Percentiles rank a stretch among this genome's conserved stretches.
Evolutionary conservation across 306 rosid genomes (phyloP).

Genomic region (Astragalus glycyphyllos): DNA sequence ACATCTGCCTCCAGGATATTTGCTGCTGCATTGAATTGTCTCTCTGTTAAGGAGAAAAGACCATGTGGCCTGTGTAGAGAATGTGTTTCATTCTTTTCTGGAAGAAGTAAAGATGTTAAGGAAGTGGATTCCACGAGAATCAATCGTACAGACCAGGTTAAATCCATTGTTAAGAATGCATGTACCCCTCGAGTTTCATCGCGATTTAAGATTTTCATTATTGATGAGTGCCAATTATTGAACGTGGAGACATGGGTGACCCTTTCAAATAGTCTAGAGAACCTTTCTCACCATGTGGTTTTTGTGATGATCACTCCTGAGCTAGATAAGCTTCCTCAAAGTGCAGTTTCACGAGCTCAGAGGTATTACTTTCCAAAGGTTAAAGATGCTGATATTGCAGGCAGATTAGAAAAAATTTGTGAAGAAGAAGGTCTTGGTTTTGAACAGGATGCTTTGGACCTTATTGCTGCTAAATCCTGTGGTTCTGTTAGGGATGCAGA

Average conservation of each 20-base stretch:
- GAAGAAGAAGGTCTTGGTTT: constrained; percentile 66
- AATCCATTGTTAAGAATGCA: constrained; percentile 71
- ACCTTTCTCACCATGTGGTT: constrained; percentile 65
- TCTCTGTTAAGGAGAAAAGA: constrained; percentile 56
- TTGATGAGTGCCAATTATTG: constrained; percentile 87
- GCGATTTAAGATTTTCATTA: constrained; percentile 76
- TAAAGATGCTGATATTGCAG: constrained; percentile 68
- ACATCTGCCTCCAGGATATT: constrained; percentile 82
- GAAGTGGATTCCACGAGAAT: constrained; percentile 77
- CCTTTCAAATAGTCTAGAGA: constrained; percentile 64
- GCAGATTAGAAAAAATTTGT: constrained; percentile 65
- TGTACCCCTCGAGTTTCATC: constrained; percentile 63
- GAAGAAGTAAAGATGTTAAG: constrained; percentile 73
- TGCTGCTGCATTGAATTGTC: constrained; percentile 88
- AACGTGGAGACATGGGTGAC: constrained; percentile 70
- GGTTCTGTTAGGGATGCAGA: constrained; percentile 94
- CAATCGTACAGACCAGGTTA: constrained; percentile 66
- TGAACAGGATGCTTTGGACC: constrained; percentile 73
- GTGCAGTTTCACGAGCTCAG: constrained; percentile 74
- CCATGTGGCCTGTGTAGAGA: constrained; percentile 84
- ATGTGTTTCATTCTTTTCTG: constrained; percentile 70
- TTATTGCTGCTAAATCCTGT: constrained; percentile 70
- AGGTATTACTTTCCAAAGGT: constrained; percentile 77
- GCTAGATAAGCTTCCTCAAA: constrained; percentile 66
- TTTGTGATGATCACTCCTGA: constrained; percentile 87